Conservation (phyloP, 352 stramenopile species). For the Pythium phragmitis region DNA sequence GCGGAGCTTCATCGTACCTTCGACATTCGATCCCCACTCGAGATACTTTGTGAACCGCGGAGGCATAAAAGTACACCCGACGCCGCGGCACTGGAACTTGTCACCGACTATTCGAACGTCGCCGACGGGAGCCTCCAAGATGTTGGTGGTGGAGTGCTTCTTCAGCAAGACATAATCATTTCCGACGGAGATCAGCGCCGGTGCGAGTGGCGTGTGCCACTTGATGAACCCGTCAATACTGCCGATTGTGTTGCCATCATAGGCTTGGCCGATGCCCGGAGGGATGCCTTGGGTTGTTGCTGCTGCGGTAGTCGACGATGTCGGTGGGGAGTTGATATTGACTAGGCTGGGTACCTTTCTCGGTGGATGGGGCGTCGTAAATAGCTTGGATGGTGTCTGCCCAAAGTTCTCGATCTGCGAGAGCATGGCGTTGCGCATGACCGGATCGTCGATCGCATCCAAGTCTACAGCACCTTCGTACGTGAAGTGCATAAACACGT, state of each 20-base stretch:
- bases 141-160: slow-evolving; percentile 41
- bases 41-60: slow-evolving; percentile 75
- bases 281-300: background rate
- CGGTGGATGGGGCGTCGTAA: slow-evolving; percentile 61
- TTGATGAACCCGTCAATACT: slow-evolving; percentile 74
- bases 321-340: background rate
- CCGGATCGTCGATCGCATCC: slow-evolving; percentile 79
- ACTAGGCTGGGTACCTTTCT: slow-evolving; percentile 48
- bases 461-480: slow-evolving; percentile 83
- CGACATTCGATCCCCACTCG: slow-evolving; percentile 47
- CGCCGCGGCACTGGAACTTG: slow-evolving; percentile 54
- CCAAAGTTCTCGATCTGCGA: slow-evolving; percentile 92
- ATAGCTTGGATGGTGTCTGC: slow-evolving; percentile 82
- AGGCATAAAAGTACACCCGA: slow-evolving; percentile 55
- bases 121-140: slow-evolving; percentile 42
- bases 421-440: slow-evolving; percentile 91
- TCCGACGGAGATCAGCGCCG: slow-evolving; percentile 64
- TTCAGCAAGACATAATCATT: slow-evolving; percentile 80
- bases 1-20: slow-evolving; percentile 65
- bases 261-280: slow-evolving; percentile 35
- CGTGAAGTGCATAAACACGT: slow-evolving; percentile 89
- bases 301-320: background rate
- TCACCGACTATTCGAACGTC: slow-evolving; percentile 60
- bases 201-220: slow-evolving; percentile 70
- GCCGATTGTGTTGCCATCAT: slow-evolving; percentile 55